These are phyloP conservation scores for Pinus taeda DNA, from an alignment of 75 land plant species.

Conservation along the genomic window DNA sequence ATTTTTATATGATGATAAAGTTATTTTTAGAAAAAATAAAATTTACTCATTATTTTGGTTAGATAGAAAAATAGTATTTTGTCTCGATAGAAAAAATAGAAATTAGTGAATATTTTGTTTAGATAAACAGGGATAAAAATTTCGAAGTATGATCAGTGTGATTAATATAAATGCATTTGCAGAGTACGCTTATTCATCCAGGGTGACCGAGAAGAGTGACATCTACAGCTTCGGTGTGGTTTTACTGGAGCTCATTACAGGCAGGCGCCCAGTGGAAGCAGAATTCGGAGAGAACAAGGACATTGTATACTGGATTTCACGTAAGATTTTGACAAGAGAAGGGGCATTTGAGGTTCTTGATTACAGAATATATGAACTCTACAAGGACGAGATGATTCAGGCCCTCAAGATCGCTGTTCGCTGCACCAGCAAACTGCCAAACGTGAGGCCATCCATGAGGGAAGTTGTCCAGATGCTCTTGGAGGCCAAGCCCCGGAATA, in stretches of 20 bases:
- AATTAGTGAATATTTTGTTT: no score
- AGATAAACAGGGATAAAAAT: no score
- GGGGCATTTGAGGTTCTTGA: conserved; percentile 24
- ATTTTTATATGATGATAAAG: no score
- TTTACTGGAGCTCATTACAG: conserved; percentile 34
- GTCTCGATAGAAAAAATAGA: no score
- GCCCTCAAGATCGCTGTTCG: conserved; percentile 18
- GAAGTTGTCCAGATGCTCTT: conserved; percentile 26
- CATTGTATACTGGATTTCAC: conserved; percentile 16
- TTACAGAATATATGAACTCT: conserved; percentile 4
- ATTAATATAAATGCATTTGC: background rate
- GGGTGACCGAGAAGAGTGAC: conserved; percentile 44
- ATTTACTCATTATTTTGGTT: no score
- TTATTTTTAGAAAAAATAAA: no score
- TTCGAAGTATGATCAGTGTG: background rate
- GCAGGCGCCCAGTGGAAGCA: conserved; percentile 26
- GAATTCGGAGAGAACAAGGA: conserved; percentile 26
- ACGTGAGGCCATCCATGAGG: conserved; percentile 22
- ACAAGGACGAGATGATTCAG: conserved; percentile 18
- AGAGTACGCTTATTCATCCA: conserved; percentile 41
- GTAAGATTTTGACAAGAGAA: conserved; percentile 6
- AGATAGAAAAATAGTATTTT: no score
- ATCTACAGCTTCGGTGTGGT: conserved; percentile 47
- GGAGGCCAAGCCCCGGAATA: conserved; percentile 11
- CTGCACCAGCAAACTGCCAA: conserved; percentile 10